These are phyloP conservation scores for Chernovozyma sophiae-reginae DNA, from an alignment of 1,139 yeast genomes.

Conservation along the genomic window DNA sequence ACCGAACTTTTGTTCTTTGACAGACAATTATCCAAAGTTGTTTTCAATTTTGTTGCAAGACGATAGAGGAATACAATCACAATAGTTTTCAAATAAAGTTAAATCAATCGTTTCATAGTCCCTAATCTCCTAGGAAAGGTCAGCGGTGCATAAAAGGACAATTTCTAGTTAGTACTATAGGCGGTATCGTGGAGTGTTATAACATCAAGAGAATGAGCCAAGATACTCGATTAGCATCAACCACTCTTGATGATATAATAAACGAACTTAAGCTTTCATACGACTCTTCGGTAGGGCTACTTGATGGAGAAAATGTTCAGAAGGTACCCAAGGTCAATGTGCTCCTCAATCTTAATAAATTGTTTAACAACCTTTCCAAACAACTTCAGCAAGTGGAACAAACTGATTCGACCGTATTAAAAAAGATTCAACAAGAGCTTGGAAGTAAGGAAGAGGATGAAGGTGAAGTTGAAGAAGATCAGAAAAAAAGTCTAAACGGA, in stretches of 20 bases:
- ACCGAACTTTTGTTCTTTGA: no score
- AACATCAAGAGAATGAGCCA: no score
- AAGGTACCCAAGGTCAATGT: constrained; percentile 44
- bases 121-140: no score
- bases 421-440: constrained; percentile 15
- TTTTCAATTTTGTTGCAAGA: no score
- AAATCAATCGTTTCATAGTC: no score
- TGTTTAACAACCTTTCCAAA: constrained; percentile 44
- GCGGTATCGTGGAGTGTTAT: no score
- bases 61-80: no score
- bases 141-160: no score
- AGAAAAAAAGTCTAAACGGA: constrained; percentile 7
- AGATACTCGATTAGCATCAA: constrained; percentile 22
- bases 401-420: constrained; percentile 39
- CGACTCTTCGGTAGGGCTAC: constrained; percentile 55
- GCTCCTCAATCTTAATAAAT: constrained; percentile 43
- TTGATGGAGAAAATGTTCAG: constrained; percentile 55
- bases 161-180: no score
- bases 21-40: no score
- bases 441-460: constrained; percentile 12
- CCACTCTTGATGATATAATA: constrained; percentile 49
- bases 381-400: constrained; percentile 46
- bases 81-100: no score
- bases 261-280: constrained; percentile 50
- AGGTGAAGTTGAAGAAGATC: constrained; percentile 10